phyloP scores from a whole-genome alignment of 371 early-diverging fungal genomes.

The Paraphysoderma sedebokerense region DNA sequence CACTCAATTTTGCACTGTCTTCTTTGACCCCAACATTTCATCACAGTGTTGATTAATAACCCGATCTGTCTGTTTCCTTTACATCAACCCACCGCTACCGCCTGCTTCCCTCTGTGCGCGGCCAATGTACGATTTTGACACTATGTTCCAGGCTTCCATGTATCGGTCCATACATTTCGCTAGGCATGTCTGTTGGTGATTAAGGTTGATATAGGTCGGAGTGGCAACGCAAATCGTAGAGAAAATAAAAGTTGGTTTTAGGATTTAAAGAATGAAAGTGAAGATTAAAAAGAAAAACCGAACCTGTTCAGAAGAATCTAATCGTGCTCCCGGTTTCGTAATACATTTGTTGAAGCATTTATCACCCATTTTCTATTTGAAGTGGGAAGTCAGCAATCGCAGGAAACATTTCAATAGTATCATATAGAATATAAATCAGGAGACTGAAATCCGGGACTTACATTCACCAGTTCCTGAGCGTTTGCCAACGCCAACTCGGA shows the following conservation, averaged over 20 bases:
- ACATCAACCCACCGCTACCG: too few relatives aligned
- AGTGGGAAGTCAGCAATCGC: not conserved
- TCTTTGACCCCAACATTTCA: too few relatives aligned
- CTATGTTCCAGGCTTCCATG: conserved; percentile 73
- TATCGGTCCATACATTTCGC: conserved; percentile 75
- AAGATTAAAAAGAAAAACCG: too few relatives aligned
- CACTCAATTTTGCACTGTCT: too few relatives aligned
- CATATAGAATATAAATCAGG: not conserved
- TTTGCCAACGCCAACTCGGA: conserved; percentile 68
- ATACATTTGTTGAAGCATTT: conserved; percentile 68
- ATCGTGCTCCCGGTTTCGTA: conserved; percentile 49
- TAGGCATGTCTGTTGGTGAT: conserved; percentile 32
- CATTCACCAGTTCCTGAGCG: conserved; percentile 70
- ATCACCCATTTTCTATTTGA: conserved; percentile 54
- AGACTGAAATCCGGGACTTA: conserved; percentile 12
- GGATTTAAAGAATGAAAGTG: too few relatives aligned
- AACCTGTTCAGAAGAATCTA: conserved; percentile 50
- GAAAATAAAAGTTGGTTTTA: not conserved
- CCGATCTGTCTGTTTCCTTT: too few relatives aligned
- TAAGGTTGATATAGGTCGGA: not conserved
- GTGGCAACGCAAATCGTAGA: not conserved
- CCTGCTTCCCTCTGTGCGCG: conserved; percentile 53
- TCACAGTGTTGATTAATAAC: too few relatives aligned
- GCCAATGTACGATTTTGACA: conserved; percentile 53
- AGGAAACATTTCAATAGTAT: not conserved